phyloP scores from a whole-genome alignment of 208 protist species.

The Angomonas ambiguus region DNA sequence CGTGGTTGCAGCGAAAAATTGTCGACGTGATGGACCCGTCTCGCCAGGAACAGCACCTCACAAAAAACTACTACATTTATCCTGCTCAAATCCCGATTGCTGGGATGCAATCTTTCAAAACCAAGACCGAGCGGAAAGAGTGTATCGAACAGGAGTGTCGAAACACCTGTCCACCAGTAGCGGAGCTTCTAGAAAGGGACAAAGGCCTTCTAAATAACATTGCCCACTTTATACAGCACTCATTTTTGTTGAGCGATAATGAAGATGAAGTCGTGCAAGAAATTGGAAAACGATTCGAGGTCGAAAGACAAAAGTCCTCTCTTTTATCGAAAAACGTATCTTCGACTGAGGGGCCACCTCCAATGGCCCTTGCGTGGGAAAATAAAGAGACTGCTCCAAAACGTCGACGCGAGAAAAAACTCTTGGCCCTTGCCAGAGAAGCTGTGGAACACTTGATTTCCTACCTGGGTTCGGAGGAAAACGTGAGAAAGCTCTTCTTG shows the following conservation, averaged over 20 bases:
- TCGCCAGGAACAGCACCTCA: constrained; percentile 67
- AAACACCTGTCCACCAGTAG: not conserved
- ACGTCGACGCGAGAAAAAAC: not conserved
- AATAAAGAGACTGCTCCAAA: not conserved
- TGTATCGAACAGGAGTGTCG: not conserved
- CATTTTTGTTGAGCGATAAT: constrained; percentile 63
- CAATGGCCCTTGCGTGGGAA: not conserved
- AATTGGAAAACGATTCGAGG: constrained; percentile 51
- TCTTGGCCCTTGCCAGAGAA: not conserved
- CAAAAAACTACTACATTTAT: constrained; percentile 69
- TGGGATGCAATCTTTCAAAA: constrained; percentile 2
- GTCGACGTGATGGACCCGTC: constrained; percentile 68
- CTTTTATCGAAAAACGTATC: not conserved
- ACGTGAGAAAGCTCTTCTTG: too few species aligned
- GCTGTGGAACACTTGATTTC: not conserved
- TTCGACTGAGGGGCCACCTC: too few species aligned
- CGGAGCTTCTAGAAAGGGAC: not conserved
- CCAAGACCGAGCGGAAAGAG: not conserved
- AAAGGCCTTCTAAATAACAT: constrained; percentile 19
- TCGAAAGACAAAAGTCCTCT: constrained; percentile 15
- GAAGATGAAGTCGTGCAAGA: constrained; percentile 55
- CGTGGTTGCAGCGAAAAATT: constrained; percentile 86
- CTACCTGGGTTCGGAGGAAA: not conserved
- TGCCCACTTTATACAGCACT: constrained; percentile 52
- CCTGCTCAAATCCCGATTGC: constrained; percentile 50